Evolutionary conservation across 2,329 filamentous ascomycete species (phyloP).

Genomic region (Pyrenophora seminiperda): DNA sequence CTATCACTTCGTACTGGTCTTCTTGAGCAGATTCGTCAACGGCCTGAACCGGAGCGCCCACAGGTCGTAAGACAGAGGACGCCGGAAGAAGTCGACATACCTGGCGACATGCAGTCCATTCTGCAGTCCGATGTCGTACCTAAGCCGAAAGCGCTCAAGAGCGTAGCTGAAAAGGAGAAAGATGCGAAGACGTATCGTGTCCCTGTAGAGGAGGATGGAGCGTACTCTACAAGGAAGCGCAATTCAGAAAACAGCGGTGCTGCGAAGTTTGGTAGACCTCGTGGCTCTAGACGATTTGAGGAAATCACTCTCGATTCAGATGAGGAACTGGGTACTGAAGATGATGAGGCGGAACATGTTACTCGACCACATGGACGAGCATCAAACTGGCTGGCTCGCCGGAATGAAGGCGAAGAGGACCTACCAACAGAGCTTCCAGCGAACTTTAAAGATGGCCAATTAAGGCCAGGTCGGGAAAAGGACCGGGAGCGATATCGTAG

Average conservation of each 20-base stretch:
- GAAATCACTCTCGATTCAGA: conserved; percentile 55
- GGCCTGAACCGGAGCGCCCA: conserved; percentile 36
- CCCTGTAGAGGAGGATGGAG: conserved; percentile 50
- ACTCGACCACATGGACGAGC: conserved; percentile 31
- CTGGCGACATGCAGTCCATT: conserved; percentile 34
- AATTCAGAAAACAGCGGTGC: conserved; percentile 31
- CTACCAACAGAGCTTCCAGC: conserved; percentile 52
- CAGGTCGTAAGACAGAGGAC: conserved; percentile 22
- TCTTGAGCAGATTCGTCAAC: conserved; percentile 45
- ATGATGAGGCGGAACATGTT: conserved; percentile 19
- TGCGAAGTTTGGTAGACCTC: conserved; percentile 30
- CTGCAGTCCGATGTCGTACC: conserved; percentile 46
- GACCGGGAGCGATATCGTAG: conserved; percentile 29
- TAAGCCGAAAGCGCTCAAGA: conserved; percentile 17
- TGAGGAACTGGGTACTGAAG: conserved; percentile 45
- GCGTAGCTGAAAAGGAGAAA: conserved; percentile 35
- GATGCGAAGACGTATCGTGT: conserved; percentile 42
- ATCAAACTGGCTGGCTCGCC: conserved; percentile 51
- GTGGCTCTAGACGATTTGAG: conserved; percentile 46
- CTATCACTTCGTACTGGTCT: conserved; percentile 46
- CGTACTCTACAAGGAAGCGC: conserved; percentile 43
- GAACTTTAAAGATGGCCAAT: conserved; percentile 47
- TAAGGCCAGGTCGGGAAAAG: conserved; percentile 36
- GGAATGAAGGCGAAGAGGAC: conserved; percentile 50
- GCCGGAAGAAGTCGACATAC: conserved; percentile 32